Conservation (phyloP, 164 flowering plant species). For the Amborella trichopoda region DNA sequence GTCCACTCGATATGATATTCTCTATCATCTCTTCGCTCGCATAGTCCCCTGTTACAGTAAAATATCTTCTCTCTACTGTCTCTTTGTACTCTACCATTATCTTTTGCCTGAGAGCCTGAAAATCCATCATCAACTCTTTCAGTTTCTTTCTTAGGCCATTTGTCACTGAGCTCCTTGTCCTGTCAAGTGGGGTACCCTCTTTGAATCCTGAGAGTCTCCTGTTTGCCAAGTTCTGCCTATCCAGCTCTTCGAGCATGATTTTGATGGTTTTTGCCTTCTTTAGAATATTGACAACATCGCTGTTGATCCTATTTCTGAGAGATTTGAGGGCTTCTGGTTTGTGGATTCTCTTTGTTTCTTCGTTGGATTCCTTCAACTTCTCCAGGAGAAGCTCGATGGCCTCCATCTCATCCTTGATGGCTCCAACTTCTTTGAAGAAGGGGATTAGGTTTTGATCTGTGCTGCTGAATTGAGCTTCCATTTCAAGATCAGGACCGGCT, state of each 20-base stretch:
- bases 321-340: slow-evolving; percentile 52
- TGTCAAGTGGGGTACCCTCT: slow-evolving; percentile 53
- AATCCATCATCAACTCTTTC: slow-evolving; percentile 77
- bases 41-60: slow-evolving; percentile 66
- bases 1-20: slow-evolving; percentile 45
- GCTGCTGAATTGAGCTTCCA: slow-evolving; percentile 17
- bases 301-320: slow-evolving; percentile 34
- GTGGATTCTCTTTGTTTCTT: slow-evolving; percentile 61
- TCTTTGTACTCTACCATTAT: slow-evolving; percentile 78
- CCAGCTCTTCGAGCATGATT: slow-evolving; percentile 56
- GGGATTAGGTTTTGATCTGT: slow-evolving; percentile 30
- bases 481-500: slow-evolving; percentile 38
- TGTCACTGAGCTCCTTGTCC: slow-evolving; percentile 57
- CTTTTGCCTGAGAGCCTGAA: slow-evolving; percentile 55
- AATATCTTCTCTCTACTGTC: slow-evolving; percentile 62
- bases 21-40: slow-evolving; percentile 70
- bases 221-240: slow-evolving; percentile 39
- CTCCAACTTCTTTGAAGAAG: slow-evolving; percentile 65
- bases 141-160: slow-evolving; percentile 72
- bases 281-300: slow-evolving; percentile 44
- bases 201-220: slow-evolving; percentile 49
- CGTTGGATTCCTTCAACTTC: slow-evolving; percentile 37
- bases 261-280: slow-evolving; percentile 43
- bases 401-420: slow-evolving; percentile 53
- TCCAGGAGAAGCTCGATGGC: slow-evolving; percentile 29